Base-by-base conservation (phyloP, 306 rosid genomes). In the Luffa acutangula region DNA sequence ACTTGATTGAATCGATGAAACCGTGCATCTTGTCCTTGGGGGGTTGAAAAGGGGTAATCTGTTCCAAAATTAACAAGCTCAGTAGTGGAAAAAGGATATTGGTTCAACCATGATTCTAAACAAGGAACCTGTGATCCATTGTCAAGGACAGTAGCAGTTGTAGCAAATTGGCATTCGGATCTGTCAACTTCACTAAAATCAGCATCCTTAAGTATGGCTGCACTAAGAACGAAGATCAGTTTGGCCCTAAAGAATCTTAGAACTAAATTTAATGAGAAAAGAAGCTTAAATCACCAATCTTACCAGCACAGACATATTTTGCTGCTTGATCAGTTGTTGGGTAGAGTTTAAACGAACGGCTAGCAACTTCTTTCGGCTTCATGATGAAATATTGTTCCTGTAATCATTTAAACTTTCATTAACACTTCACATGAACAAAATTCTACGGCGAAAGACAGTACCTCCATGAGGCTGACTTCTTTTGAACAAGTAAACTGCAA, bases 401-500 rank as follows among this genome's bases (percentile, higher is more conserved):
- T 39, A 78, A 79, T 80, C 86, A 67, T 45, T 75, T 43, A 4
- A 80, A 64, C 53, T 33, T 25, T 66, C 58, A 46, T 49, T 34
- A 75, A 69, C 54, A 85, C 65, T 12, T 39, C 10, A 45, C 10
- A 9, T 64, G 13, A 18, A 59, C 34, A 17, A 13, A 41, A 36
- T 64, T n/a, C 10, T 80, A 78, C 1, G 4, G 7, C 9, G 12
- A 34, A 21, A 15, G 58, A 39, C 20, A 67, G 72, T 91, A 95
- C 98, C 97, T 95, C 97, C 97, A 95, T 92, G 81, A 87, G 85
- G 54, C 87, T 91, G 79, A 92, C 89, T 81, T 92, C 97, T 81
- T 85, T 92, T 75, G 97, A 88, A 89, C 98, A 95, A 85, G 91
- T 87, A 87, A 94, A 94, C 98, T 92, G 96, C 85, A 91, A 86